Evolutionary conservation across 164 flowering plant species (phyloP).

Genomic region (Vitis rotundifolia): DNA sequence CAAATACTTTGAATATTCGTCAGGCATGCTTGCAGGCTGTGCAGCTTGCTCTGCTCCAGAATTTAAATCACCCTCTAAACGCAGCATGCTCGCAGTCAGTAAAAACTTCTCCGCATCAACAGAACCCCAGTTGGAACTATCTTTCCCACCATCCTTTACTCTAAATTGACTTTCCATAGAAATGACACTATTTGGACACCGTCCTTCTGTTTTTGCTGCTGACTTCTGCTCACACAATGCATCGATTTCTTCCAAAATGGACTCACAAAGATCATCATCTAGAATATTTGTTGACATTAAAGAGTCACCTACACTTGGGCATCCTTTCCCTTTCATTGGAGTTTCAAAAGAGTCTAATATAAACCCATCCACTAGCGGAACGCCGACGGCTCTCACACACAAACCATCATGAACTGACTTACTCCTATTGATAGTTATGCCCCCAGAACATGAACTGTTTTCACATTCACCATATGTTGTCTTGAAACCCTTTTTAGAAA

Average conservation of each 20-base stretch:
- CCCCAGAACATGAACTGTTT: slow-evolving; percentile 13
- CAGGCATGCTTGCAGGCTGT: slow-evolving; percentile 42
- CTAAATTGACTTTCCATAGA: slow-evolving; percentile 4
- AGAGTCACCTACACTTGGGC: slow-evolving; percentile 15
- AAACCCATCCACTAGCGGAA: slow-evolving; percentile 3
- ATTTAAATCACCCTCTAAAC: slow-evolving; percentile 2
- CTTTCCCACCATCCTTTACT: slow-evolving; percentile 8
- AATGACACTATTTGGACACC: neutral
- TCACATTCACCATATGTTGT: slow-evolving; percentile 3
- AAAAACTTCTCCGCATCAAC: slow-evolving; percentile 5
- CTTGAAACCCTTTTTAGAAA: slow-evolving; percentile 6
- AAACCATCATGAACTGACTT: slow-evolving; percentile 7
- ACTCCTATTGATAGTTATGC: neutral
- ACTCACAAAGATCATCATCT: slow-evolving; percentile 70
- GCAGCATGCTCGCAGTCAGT: slow-evolving; percentile 11
- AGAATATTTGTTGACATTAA: slow-evolving; percentile 22
- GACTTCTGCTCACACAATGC: slow-evolving; percentile 59
- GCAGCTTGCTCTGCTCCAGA: slow-evolving; percentile 9
- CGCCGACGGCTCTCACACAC: neutral
- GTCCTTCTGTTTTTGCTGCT: slow-evolving; percentile 23
- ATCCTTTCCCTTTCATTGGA: slow-evolving; percentile 21
- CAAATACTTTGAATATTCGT: slow-evolving; percentile 56
- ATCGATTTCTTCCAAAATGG: slow-evolving; percentile 72
- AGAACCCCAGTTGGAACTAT: slow-evolving; percentile 11
- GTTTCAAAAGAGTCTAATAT: slow-evolving; percentile 25